Evolutionary conservation across 2,329 filamentous ascomycete genomes (phyloP), one percentile per base, ranked within the genome.

Genomic region (Penicillium fuscoglaucum): DNA sequence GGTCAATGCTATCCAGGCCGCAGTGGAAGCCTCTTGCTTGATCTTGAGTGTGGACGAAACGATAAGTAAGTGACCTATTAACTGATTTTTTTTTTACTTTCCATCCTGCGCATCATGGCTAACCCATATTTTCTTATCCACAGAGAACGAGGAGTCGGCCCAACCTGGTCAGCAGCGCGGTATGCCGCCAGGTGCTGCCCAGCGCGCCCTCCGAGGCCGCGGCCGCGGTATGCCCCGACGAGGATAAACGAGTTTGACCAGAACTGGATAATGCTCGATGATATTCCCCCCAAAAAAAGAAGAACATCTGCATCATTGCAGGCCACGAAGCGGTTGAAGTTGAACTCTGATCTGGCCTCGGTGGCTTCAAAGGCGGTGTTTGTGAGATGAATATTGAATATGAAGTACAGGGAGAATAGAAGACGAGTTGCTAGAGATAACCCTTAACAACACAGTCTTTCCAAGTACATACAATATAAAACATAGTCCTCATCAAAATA

Each of bases 21-120:
- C 95, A 52, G 93, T 93, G 33, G 95, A 99, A 80, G 95, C 95
- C 24, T 90, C 90, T 67, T 99, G 95, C 80, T 80, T 99, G 80
- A 98, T 99, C 67, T 80, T 99, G 70, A 90, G 91, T 68, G 95
- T 99, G 57, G 95, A 99, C 73, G 95, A 99, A 86, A 99, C 95
- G 35, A 98, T 99, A 79, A 92, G 88, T 85, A 80, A 69, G 81
- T 73, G 53, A 52, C 56, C 10, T 28, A n/a, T 17, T 28, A 41
- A 49, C 31, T 15, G 29, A 1, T 28, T 26, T 24, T 5, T 31
- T 35, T 44, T 29, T 24, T 43, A 10, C 6, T 26, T 35, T 19
- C 47, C 21, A 37, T 17, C 47, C 19, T 48, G 13, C 6, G 26
- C 4, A 28, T 57, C 54, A 45, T 58, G 26, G 52, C 63, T 71